phyloP scores from a whole-genome alignment of 2,329 filamentous ascomycete species.

The Xylariaceae sp. region DNA sequence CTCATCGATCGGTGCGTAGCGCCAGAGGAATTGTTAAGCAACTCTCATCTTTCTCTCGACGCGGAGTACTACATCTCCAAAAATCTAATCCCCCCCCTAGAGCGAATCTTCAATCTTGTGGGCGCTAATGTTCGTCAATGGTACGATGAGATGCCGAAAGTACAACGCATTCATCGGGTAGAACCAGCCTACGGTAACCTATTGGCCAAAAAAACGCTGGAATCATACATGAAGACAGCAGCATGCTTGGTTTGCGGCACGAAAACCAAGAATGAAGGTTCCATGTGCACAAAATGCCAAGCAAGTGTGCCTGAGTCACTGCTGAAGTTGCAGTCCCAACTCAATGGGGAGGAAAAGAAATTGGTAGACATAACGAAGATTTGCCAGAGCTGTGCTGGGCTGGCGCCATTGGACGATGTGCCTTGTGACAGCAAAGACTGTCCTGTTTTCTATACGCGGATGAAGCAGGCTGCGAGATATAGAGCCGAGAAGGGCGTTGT shows the following conservation, averaged over 20 bases:
- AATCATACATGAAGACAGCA: conserved; percentile 86
- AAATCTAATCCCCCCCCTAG: conserved; percentile 91
- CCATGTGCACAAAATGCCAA: conserved; percentile 65
- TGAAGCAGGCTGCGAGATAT: conserved; percentile 63
- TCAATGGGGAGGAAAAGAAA: conserved; percentile 68
- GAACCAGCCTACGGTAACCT: conserved; percentile 45
- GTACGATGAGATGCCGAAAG: conserved; percentile 97
- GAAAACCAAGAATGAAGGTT: conserved; percentile 51
- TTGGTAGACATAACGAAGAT: conserved; percentile 69
- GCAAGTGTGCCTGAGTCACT: conserved; percentile 64
- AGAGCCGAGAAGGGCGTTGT: conserved; percentile 47
- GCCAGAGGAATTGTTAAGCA: conserved; percentile 79
- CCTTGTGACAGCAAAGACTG: conserved; percentile 90
- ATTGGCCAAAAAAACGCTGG: conserved; percentile 73
- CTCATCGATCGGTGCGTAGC: conserved; percentile 90
- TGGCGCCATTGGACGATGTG: conserved; percentile 78
- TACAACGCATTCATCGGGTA: conserved; percentile 75
- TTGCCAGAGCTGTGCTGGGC: conserved; percentile 79
- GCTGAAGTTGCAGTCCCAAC: conserved; percentile 64
- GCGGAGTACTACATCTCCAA: conserved; percentile 97
- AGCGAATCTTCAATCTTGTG: conserved; percentile 95
- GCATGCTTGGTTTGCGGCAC: conserved; percentile 78
- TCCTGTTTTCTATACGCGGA: conserved; percentile 84
- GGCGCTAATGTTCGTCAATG: conserved; percentile 88
- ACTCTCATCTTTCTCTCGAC: conserved; percentile 81